Percentiles rank a stretch among this genome's conserved stretches.
Evolutionary conservation across 148 eudicot species (phyloP).

Genomic region (Polygonum aviculare): DNA sequence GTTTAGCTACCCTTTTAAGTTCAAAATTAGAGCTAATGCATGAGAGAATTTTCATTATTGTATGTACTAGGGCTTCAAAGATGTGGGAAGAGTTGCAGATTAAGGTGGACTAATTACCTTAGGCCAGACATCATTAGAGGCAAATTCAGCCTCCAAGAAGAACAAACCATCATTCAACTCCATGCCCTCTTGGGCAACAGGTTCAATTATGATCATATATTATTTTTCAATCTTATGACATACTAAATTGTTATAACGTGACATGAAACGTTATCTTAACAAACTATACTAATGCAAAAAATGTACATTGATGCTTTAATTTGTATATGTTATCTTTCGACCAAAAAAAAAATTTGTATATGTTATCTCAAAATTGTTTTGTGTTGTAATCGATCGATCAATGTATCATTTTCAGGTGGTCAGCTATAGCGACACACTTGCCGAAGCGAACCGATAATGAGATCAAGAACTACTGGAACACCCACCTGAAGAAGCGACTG

Average conservation of each 20-base stretch:
- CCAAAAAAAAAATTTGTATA: too few relatives aligned
- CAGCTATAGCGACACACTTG: slow-evolving; percentile 95
- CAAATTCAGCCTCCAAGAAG: slow-evolving; percentile 83
- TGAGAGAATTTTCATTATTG: background rate
- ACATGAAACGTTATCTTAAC: background rate
- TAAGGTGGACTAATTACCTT: slow-evolving; percentile 91
- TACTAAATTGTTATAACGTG: background rate
- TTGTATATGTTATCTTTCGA: too few relatives aligned
- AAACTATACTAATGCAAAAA: background rate
- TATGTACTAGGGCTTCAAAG: slow-evolving; percentile 69
- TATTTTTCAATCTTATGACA: background rate
- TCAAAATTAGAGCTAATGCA: background rate
- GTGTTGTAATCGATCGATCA: background rate
- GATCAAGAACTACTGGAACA: slow-evolving; percentile 93
- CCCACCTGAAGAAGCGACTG: slow-evolving; percentile 76
- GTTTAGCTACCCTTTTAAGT: too few relatives aligned
- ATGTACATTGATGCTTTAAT: too few relatives aligned
- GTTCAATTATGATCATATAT: slow-evolving; percentile 14
- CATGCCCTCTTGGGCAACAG: slow-evolving; percentile 98
- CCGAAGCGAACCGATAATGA: slow-evolving; percentile 93
- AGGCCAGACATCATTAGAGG: slow-evolving; percentile 96
- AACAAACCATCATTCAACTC: slow-evolving; percentile 94
- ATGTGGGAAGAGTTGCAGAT: slow-evolving; percentile 90
- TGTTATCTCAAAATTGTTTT: background rate
- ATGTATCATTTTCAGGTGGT: slow-evolving; percentile 49